Evolutionary conservation across 179 eudicot genomes (phyloP).

Genomic region (Drosera spatulata): DNA sequence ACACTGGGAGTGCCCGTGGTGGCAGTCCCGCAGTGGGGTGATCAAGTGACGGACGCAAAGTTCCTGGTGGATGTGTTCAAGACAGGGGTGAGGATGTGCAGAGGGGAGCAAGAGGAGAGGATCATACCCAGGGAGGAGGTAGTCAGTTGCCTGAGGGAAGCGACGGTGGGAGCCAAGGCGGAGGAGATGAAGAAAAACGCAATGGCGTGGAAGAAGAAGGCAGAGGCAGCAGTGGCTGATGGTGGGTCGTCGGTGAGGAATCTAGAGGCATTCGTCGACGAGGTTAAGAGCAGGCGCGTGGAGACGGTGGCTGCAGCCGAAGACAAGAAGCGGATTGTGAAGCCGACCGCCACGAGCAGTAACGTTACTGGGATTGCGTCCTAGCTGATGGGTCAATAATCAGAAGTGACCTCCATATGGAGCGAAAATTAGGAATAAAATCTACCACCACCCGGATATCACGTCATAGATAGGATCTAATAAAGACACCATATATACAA

Average conservation of each 20-base stretch:
- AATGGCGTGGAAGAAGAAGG: conserved; percentile 38
- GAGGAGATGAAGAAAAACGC: conserved; percentile 47
- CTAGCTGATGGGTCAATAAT: too few relatives aligned
- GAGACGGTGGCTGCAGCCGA: conserved; percentile 1
- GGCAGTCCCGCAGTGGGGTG: conserved; percentile 69
- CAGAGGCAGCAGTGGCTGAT: conserved; percentile 39
- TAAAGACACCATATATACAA: too few relatives aligned
- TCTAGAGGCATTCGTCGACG: conserved; percentile 35
- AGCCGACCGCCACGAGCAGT: too few relatives aligned
- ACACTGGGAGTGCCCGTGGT: conserved; percentile 52
- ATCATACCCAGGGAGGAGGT: conserved; percentile 41
- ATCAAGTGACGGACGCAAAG: conserved; percentile 65
- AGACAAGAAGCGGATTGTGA: too few relatives aligned
- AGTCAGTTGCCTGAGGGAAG: conserved; percentile 37
- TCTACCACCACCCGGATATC: too few relatives aligned
- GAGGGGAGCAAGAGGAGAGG: conserved; percentile 42
- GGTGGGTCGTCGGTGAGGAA: conserved; percentile 57
- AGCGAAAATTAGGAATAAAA: too few relatives aligned
- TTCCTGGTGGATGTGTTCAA: conserved; percentile 53
- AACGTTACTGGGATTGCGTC: too few relatives aligned
- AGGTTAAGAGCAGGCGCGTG: conserved; percentile 20
- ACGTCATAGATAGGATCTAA: too few relatives aligned
- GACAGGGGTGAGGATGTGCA: conserved; percentile 36
- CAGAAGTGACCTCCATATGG: too few relatives aligned
- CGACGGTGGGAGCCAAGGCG: conserved; percentile 36